These are phyloP conservation scores for Trichosanthes truncata DNA, from an alignment of 306 rosid species.

Conservation along the genomic window DNA sequence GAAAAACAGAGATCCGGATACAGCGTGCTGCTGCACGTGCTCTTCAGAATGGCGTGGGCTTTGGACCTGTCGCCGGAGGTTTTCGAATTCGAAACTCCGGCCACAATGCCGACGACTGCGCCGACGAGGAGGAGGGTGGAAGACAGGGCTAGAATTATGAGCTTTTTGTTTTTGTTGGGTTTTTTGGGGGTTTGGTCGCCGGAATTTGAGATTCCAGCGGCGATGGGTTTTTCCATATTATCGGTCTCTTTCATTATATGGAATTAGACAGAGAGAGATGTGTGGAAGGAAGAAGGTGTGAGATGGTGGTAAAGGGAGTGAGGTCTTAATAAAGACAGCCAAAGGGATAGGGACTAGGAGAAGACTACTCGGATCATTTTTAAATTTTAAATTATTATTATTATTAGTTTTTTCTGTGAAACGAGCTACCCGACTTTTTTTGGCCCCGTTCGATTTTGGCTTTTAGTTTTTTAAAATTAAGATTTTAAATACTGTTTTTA, in stretches of 20 bases:
- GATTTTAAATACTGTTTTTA: too few relatives aligned
- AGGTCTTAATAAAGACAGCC: not conserved
- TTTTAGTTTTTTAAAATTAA: too few relatives aligned
- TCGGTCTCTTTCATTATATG: conserved; percentile 13
- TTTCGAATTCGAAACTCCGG: conserved; percentile 24
- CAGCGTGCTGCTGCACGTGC: conserved; percentile 53
- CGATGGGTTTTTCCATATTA: conserved; percentile 13
- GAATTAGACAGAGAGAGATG: not conserved
- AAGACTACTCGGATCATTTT: too few relatives aligned
- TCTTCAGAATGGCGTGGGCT: conserved; percentile 46
- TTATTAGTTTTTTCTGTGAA: too few relatives aligned
- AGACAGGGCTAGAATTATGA: conserved; percentile 27
- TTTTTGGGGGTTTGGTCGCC: not conserved
- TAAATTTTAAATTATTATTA: too few relatives aligned
- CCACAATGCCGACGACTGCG: conserved; percentile 27
- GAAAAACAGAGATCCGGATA: conserved; percentile 74
- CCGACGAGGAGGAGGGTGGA: conserved; percentile 30
- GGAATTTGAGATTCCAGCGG: conserved; percentile 24
- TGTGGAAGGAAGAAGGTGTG: not conserved
- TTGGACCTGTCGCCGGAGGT: not conserved
- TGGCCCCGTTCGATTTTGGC: too few relatives aligned
- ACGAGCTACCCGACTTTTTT: too few relatives aligned
- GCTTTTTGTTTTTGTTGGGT: conserved; percentile 22
- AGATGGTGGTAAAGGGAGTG: too few relatives aligned
- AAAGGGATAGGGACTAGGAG: not conserved